Evolutionary conservation across 768 basidiomycete genomes (phyloP).

Genomic region (Trametes villosa): DNA sequence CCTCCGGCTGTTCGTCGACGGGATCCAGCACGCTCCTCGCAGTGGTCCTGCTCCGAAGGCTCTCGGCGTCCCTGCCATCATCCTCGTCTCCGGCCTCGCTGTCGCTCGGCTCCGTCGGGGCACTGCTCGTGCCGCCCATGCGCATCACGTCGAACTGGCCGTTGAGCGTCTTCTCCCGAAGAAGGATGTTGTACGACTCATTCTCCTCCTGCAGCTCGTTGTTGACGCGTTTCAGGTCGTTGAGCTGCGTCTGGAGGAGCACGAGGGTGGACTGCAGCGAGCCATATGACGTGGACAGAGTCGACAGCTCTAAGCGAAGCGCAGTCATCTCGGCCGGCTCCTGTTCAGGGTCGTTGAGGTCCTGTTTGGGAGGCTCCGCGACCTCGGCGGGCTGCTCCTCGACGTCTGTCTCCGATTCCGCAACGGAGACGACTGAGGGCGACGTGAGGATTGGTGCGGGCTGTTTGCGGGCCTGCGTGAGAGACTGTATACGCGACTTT

Average conservation of each 20-base stretch:
- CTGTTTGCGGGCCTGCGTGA: constrained; percentile 68
- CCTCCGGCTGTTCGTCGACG: constrained; percentile 56
- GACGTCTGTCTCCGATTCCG: constrained; percentile 38
- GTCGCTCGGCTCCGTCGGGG: constrained; percentile 43
- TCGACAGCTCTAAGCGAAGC: constrained; percentile 81
- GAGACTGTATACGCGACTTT: constrained; percentile 85
- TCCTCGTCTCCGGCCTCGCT: constrained; percentile 34
- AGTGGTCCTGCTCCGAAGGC: constrained; percentile 59
- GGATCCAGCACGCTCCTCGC: constrained; percentile 61
- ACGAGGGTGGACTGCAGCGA: constrained; percentile 84
- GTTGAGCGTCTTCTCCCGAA: constrained; percentile 88
- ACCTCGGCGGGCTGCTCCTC: constrained; percentile 49
- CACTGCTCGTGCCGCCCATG: constrained; percentile 45
- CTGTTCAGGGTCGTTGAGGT: constrained; percentile 64
- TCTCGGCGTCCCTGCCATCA: constrained; percentile 40
- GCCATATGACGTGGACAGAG: constrained; percentile 81
- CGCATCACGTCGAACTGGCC: constrained; percentile 83
- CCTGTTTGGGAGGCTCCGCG: constrained; percentile 41
- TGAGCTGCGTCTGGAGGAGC: constrained; percentile 82
- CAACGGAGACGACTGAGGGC: constrained; percentile 32
- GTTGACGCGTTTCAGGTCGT: constrained; percentile 88
- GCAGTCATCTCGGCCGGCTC: constrained; percentile 91
- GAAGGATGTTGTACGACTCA: constrained; percentile 93
- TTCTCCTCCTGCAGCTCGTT: constrained; percentile 92
- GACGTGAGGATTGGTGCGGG: constrained; percentile 37